Evolutionary conservation across 441 rosid species (phyloP).

Genomic region (Jatropha podagrica): DNA sequence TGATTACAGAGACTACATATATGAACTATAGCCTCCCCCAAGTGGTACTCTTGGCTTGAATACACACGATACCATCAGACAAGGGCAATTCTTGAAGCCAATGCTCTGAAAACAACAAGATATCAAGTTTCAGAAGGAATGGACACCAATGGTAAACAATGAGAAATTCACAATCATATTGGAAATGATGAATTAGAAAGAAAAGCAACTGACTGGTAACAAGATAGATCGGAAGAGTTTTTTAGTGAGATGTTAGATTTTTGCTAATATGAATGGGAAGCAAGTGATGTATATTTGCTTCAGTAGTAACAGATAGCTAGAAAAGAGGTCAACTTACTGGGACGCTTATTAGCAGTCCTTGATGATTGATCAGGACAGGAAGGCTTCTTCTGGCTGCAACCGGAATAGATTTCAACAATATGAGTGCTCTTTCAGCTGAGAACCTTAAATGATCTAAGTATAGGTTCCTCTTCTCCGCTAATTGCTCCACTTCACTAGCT

Average conservation of each 20-base stretch:
- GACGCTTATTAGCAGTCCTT: conserved; percentile 58
- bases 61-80: conserved; percentile 47
- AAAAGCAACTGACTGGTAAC: neutral
- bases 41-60: conserved; percentile 86
- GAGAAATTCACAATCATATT: neutral
- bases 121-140: conserved; percentile 8
- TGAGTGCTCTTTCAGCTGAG: conserved; percentile 56
- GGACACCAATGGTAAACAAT: neutral
- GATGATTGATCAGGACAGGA: conserved; percentile 59
- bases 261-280: neutral
- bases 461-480: conserved; percentile 20
- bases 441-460: conserved; percentile 36
- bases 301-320: neutral
- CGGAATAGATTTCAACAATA: conserved; percentile 59
- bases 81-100: conserved; percentile 66
- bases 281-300: neutral
- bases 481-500: conserved; percentile 17
- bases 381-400: conserved; percentile 78
- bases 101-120: conserved; percentile 52
- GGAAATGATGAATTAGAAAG: neutral
- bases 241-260: neutral
- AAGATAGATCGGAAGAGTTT: neutral
- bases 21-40: conserved; percentile 82
- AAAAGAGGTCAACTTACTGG: conserved; percentile 54
- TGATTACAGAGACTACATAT: conserved; percentile 36